Evolutionary conservation across 2,329 filamentous ascomycete species (phyloP).

Genomic region (Hortaea sp.): DNA sequence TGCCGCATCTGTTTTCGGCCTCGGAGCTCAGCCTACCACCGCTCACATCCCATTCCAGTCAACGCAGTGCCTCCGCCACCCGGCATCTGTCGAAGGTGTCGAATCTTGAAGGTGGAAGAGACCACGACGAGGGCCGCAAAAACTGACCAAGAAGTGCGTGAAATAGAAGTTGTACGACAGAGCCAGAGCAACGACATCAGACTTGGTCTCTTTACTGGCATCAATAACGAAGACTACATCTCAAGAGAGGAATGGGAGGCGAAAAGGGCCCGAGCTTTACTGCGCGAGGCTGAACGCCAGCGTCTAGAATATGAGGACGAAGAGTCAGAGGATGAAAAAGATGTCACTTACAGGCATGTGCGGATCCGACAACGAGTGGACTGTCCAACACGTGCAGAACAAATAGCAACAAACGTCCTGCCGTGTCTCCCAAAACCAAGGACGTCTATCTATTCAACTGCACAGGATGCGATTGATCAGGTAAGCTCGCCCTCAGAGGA

Average conservation of each 20-base stretch:
- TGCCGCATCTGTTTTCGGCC: slow-evolving; percentile 24
- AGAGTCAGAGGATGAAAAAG: not conserved
- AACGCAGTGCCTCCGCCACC: slow-evolving; percentile 22
- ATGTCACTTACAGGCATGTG: slow-evolving; percentile 9
- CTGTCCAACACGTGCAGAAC: not conserved
- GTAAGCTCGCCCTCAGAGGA: slow-evolving; percentile 3
- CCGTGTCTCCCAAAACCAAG: slow-evolving; percentile 3
- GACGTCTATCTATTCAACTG: slow-evolving; percentile 5
- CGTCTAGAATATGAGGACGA: not conserved
- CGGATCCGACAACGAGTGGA: slow-evolving; percentile 3
- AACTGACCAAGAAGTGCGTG: slow-evolving; percentile 14
- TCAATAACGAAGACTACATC: slow-evolving; percentile 14
- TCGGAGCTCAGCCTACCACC: slow-evolving; percentile 24
- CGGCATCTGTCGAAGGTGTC: slow-evolving; percentile 26
- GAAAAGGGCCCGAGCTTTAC: not conserved
- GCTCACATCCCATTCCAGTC: slow-evolving; percentile 22
- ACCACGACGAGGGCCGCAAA: slow-evolving; percentile 10
- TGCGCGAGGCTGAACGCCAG: not conserved
- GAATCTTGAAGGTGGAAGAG: slow-evolving; percentile 13
- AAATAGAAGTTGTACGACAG: slow-evolving; percentile 13
- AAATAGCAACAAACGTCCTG: not conserved
- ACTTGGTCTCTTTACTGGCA: slow-evolving; percentile 16
- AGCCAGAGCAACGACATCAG: slow-evolving; percentile 18
- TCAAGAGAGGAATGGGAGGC: slow-evolving; percentile 8
- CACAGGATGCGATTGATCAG: slow-evolving; percentile 10